Base-by-base conservation (phyloP, 2,329 filamentous ascomycete genomes). In the Herpotrichia juniperi region DNA sequence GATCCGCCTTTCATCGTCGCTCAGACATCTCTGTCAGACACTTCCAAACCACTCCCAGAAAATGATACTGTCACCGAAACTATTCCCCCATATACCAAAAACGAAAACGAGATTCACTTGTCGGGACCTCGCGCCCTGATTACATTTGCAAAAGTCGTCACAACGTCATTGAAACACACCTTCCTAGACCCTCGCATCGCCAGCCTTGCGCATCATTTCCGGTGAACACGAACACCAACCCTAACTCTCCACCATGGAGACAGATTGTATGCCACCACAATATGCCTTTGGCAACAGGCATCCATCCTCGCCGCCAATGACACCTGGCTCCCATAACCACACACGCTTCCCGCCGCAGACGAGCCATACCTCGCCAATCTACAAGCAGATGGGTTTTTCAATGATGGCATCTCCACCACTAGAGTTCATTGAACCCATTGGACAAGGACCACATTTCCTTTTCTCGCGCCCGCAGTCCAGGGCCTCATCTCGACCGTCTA, bases 51-150 rank as follows among this genome's bases (percentile, higher is more conserved):
- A 63, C 62, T 59, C 67, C 61, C 51, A 58, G 54, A 74, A 73
- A 71, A 75, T 75, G 72, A 72, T 69, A 74, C 61, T 72, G 67
- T 71, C 69, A 64, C 63, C 68, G 61, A 70, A 73, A 54, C 63
- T 61, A 56, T 66, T 66, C 50, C 66, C 66, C 60, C 65, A 62
- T 51, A 67, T 61, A 61, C 59, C 60, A 56, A 69, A 63, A 61
- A 59, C 56, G 56, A 64, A 62, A 61, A 64, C 57, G 56, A 64
- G 62, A 62, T 64, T 63, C 61, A 57, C 61, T 58, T 61, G 61
- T 56, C 63, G 68, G 64, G 63, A 58, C 53, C 61, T 67, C 57
- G 67, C 67, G 62, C 69, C 70, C 55, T 74, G 60, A 70, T 52
- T 17, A 50, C 26, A 42, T 5, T 34, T 31, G 30, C 40, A 24